Percentiles rank a stretch among this genome's conserved stretches.
These are phyloP conservation scores for Stentor roeselii DNA, from an alignment of 73 alveolate species.

Conservation along the genomic window DNA sequence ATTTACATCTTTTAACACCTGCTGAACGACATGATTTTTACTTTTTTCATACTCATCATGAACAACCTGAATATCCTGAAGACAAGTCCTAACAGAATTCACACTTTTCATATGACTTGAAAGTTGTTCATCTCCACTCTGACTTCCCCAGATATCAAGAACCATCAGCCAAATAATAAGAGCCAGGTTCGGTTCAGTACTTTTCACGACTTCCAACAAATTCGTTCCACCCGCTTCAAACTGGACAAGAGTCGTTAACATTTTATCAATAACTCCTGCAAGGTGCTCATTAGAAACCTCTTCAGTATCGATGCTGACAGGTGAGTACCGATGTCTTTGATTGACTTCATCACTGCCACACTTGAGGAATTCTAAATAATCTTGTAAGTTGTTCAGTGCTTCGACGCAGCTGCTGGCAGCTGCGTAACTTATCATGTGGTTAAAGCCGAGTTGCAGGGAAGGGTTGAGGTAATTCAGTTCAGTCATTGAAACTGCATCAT, in stretches of 20 bases:
- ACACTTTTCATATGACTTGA: not conserved
- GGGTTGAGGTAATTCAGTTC: not conserved
- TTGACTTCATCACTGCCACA: not conserved
- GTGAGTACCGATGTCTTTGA: no score
- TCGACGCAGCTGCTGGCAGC: not conserved
- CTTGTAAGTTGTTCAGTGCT: not conserved
- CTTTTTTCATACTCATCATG: not conserved
- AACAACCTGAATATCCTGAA: not conserved
- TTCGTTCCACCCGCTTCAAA: conserved; percentile 5
- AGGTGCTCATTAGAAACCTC: not conserved
- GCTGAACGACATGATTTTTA: not conserved
- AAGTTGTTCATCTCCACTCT: not conserved
- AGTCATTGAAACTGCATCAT: not conserved
- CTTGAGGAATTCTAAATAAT: not conserved
- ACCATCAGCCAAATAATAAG: conserved; percentile 11
- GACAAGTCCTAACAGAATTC: not conserved
- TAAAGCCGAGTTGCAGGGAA: not conserved
- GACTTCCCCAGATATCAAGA: conserved; percentile 23
- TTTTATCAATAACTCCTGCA: not conserved
- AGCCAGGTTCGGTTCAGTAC: not conserved
- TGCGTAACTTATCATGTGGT: not conserved
- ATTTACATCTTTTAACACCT: not conserved
- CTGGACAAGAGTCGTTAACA: not conserved
- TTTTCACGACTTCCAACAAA: not conserved
- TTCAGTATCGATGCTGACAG: not conserved